Conservation (phyloP, 345 rosid species). For the Rhizophora mangle region DNA sequence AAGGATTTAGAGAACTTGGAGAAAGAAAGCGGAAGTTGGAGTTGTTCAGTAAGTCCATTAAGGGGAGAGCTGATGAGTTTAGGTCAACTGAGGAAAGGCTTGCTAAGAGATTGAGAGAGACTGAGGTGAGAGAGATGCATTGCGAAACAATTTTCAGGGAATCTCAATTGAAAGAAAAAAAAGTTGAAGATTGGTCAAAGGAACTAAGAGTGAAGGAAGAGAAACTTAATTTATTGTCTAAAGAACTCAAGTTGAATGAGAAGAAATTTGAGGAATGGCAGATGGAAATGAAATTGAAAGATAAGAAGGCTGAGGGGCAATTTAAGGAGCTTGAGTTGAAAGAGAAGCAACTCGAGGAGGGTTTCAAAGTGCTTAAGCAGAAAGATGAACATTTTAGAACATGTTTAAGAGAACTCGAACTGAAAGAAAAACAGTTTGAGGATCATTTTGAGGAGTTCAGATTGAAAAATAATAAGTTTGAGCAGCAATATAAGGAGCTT, state of each 20-base stretch:
- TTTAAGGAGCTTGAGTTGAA: constrained; percentile 8
- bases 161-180: not conserved
- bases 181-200: not conserved
- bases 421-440: not conserved
- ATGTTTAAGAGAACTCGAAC: not conserved
- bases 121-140: not conserved
- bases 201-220: not conserved
- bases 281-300: constrained; percentile 26
- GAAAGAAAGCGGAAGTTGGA: not conserved
- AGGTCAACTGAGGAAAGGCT: not conserved
- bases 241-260: not conserved
- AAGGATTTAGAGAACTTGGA: not conserved
- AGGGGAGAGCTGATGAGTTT: constrained; percentile 17
- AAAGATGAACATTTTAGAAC: constrained; percentile 21
- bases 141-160: not conserved
- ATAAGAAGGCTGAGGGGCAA: constrained; percentile 19
- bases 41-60: not conserved
- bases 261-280: not conserved
- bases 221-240: not conserved
- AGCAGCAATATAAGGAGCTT: constrained; percentile 7
- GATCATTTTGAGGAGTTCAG: constrained; percentile 1
- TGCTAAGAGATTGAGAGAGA: not conserved
- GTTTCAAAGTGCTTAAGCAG: constrained; percentile 4
- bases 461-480: constrained; percentile 12
- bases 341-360: constrained; percentile 9